Percentiles rank a stretch among this genome's conserved stretches.
Evolutionary conservation across 768 basidiomycete species (phyloP).

Genomic region (Boletales sp.): DNA sequence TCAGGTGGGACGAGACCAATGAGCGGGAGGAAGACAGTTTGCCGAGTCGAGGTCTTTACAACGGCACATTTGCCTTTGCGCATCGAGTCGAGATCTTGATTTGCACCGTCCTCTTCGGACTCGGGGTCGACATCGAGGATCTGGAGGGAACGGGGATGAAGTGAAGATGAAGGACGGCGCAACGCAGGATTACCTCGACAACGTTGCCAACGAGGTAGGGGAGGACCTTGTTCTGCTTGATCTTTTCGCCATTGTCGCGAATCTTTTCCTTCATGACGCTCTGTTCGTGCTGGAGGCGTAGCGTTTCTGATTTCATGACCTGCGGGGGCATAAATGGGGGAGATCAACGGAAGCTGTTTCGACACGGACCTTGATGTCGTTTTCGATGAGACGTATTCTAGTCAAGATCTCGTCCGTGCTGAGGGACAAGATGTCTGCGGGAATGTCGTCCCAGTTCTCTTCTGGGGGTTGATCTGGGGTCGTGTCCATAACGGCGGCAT

Average conservation of each 20-base stretch:
- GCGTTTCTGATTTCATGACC: conserved; percentile 96
- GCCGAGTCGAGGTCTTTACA: conserved; percentile 97
- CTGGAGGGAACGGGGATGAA: conserved; percentile 38
- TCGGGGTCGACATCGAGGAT: conserved; percentile 94
- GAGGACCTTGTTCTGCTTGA: conserved; percentile 98
- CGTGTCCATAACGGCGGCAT: conserved; percentile 60
- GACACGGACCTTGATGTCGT: conserved; percentile 81
- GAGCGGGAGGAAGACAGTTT: conserved; percentile 97
- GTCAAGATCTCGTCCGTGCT: conserved; percentile 85
- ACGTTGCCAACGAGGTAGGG: conserved; percentile 98
- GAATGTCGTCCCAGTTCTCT: conserved; percentile 90
- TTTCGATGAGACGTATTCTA: conserved; percentile 90
- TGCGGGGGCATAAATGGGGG: conserved; percentile 28
- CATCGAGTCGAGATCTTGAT: conserved; percentile 92
- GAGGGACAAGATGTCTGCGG: conserved; percentile 77
- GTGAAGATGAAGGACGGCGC: not conserved
- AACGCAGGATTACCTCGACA: conserved; percentile 65
- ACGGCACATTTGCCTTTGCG: conserved; percentile 98
- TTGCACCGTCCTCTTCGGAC: conserved; percentile 91
- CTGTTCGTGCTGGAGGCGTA: conserved; percentile 91
- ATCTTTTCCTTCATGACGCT: conserved; percentile 98
- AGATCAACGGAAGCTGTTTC: not conserved
- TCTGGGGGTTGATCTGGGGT: conserved; percentile 65
- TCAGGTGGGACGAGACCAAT: conserved; percentile 96
- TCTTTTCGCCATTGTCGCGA: conserved; percentile 95